Evolutionary conservation across 495 filamentous ascomycete species (phyloP), one percentile per base, ranked within the genome.

Genomic region (Articulospora tetracladia): DNA sequence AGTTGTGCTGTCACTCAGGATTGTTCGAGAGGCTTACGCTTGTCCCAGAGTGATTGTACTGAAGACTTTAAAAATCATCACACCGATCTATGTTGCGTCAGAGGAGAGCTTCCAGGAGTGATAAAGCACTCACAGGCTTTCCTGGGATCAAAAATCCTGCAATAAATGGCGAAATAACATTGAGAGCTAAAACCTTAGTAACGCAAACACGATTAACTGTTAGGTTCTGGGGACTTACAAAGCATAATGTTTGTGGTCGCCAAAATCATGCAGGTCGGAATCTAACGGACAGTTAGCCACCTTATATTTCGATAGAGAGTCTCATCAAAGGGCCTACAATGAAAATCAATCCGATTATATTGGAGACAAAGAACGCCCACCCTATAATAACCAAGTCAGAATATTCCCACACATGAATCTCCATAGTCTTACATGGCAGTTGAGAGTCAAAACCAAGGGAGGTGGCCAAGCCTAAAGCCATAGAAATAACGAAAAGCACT

Each of bases 1-100:
- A 83, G 13, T 64, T 69, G 66, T 70, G 65, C 63, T 74, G 69
- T 25, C 67, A 67, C 53, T 72, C 66, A 49, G 69, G 71, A 1
- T 68, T 61, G 55, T 68, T 68, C 78, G 71, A 76, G 52, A 84
- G 69, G n/a, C 76, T 24, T 81, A 69, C 20, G 78, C 76, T 68
- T 82, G 79, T n/a, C 77, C 76, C 67, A 83, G 76, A 36, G 76
- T 81, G 39, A 87, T 84, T 54, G 84, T 85, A 19, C 83, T 83
- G 59, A 79, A 86, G 3, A 80, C 81, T 61, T 85, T 85, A 72
- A 90, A 90, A 64, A 87, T 75, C 86, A 89, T 90, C 39, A 88
- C 77, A 0, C 83, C 87, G 20, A 89, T 61, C 2, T 51, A 25
- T 11, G 2, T 23, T 23, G 4, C 17, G 22, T 23, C 22, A 51